These are phyloP conservation scores for Colletotrichum tanaceti DNA, from an alignment of 2,329 filamentous ascomycete genomes.

Conservation along the genomic window DNA sequence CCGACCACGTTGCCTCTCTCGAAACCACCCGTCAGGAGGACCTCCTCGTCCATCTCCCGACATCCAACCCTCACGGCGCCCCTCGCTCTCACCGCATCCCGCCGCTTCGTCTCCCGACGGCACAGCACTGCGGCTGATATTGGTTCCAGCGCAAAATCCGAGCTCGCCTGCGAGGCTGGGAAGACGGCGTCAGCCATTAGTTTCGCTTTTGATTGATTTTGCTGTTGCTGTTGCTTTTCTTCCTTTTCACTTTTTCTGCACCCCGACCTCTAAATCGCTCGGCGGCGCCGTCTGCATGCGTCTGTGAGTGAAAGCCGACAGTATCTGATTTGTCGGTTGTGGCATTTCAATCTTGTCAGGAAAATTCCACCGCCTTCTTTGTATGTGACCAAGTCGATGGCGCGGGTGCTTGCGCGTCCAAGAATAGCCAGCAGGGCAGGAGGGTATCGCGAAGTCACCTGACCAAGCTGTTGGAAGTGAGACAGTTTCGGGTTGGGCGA, in stretches of 20 bases:
- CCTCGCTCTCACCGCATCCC: constrained; percentile 46
- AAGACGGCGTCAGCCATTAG: background rate
- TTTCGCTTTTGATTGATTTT: background rate
- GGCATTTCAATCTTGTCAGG: too few species aligned
- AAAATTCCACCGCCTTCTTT: too few species aligned
- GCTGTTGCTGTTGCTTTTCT: too few species aligned
- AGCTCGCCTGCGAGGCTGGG: constrained; percentile 57
- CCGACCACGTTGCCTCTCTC: constrained; percentile 65
- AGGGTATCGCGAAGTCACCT: constrained; percentile 27
- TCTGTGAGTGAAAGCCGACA: background rate
- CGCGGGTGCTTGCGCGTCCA: background rate
- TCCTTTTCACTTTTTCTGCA: background rate
- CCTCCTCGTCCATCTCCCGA: constrained; percentile 59
- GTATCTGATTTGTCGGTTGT: background rate
- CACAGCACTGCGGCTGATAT: constrained; percentile 58
- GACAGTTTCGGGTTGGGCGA: constrained; percentile 1
- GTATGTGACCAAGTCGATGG: background rate
- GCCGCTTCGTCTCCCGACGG: constrained; percentile 52
- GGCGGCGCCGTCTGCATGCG: background rate
- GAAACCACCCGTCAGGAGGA: constrained; percentile 61
- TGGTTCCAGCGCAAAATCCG: constrained; percentile 57
- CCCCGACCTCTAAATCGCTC: background rate
- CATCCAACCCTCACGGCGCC: constrained; percentile 58
- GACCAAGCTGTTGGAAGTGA: constrained; percentile 7
- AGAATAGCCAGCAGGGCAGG: background rate